phyloP scores from a whole-genome alignment of 2,329 filamentous ascomycete species.

The Penicillium sp. region DNA sequence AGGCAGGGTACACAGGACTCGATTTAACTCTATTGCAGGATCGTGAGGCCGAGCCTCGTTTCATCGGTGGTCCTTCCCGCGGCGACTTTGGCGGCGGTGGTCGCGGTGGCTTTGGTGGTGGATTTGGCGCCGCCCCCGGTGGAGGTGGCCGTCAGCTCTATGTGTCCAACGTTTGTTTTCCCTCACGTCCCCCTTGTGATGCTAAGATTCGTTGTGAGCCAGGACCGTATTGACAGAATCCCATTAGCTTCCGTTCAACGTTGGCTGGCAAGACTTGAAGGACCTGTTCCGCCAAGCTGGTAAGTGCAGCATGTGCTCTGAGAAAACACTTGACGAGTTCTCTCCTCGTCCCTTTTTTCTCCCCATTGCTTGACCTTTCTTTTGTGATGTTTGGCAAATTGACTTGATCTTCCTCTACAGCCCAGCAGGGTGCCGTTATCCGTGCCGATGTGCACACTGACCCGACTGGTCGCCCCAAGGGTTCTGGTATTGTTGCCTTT shows the following conservation, averaged over 20 bases:
- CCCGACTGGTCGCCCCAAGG: constrained; percentile 90
- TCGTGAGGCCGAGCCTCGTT: constrained; percentile 95
- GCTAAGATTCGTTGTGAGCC: constrained; percentile 15
- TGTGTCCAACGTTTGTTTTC: constrained; percentile 88
- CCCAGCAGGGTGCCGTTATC: constrained; percentile 72
- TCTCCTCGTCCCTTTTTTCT: constrained; percentile 11
- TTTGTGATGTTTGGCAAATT: constrained; percentile 30
- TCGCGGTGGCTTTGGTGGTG: constrained; percentile 56
- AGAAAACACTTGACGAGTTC: neutral
- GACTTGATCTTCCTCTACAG: constrained; percentile 35
- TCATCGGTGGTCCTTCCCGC: constrained; percentile 73
- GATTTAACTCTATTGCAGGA: constrained; percentile 61
- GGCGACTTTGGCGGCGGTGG: constrained; percentile 62
- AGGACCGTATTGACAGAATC: constrained; percentile 21
- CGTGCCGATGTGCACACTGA: constrained; percentile 94
- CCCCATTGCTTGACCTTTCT: constrained; percentile 14
- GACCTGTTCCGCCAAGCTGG: constrained; percentile 97
- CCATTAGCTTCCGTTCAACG: constrained; percentile 86
- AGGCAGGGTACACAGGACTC: neutral
- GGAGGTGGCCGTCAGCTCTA: constrained; percentile 86
- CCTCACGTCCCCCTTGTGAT: constrained; percentile 30
- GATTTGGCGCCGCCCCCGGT: constrained; percentile 49
- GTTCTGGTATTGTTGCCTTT: constrained; percentile 95
- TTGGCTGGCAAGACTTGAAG: constrained; percentile 98
- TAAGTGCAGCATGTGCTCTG: constrained; percentile 54